Percentiles rank a stretch among this genome's conserved stretches.
Conservation (phyloP, 2,329 filamentous ascomycete genomes). For the Aspergillus brunneoviolaceus region DNA sequence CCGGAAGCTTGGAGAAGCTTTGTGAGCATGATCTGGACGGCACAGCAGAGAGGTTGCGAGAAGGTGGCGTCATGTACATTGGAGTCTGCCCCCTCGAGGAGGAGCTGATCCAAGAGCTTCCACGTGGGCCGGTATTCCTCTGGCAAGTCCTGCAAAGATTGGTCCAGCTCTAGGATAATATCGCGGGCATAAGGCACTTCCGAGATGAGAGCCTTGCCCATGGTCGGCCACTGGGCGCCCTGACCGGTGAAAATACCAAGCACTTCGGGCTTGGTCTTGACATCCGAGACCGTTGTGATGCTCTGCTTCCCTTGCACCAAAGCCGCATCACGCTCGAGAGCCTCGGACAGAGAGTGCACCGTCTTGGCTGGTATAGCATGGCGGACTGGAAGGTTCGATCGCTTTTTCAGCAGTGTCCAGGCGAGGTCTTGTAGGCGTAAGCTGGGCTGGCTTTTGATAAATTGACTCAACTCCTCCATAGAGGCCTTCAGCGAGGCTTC, state of each 20-base stretch:
- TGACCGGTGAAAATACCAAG: conserved; percentile 25
- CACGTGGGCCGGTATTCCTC: conserved; percentile 3
- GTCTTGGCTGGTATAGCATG: no score
- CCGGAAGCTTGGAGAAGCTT: conserved; percentile 24
- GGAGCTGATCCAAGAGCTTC: conserved; percentile 7
- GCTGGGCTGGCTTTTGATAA: no score
- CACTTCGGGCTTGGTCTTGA: not conserved
- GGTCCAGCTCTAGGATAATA: not conserved
- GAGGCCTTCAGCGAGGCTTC: no score
- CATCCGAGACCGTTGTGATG: not conserved
- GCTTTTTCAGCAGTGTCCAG: no score
- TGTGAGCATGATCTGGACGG: conserved; percentile 22
- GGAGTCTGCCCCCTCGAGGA: not conserved
- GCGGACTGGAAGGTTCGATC: no score
- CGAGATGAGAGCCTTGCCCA: conserved; percentile 12
- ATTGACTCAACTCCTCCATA: no score
- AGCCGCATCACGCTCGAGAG: not conserved
- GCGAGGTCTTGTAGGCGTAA: no score
- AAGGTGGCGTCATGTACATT: conserved; percentile 13
- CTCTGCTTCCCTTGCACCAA: not conserved
- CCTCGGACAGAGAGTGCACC: no score
- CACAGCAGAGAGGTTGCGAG: conserved; percentile 17
- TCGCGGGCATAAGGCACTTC: not conserved
- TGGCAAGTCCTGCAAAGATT: not conserved
- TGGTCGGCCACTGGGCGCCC: conserved; percentile 25